These are phyloP conservation scores for Xylaria acuta DNA, from an alignment of 495 filamentous ascomycete genomes.

Conservation along the genomic window DNA sequence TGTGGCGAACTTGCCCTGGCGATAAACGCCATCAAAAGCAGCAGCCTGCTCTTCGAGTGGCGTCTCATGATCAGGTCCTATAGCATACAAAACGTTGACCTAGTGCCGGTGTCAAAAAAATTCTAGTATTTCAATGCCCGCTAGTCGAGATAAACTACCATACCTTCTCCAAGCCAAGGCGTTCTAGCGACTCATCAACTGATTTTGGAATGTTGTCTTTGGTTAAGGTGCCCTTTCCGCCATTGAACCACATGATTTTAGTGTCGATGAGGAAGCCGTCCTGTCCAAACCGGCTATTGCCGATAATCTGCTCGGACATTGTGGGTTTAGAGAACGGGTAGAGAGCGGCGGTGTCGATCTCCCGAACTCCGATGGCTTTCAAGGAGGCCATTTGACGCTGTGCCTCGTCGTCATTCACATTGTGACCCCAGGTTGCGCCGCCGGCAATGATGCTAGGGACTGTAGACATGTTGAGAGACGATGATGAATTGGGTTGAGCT, in stretches of 20 bases:
- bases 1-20: constrained; percentile 43
- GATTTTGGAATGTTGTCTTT: not conserved
- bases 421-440: constrained; percentile 24
- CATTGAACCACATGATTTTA: not conserved
- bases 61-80: constrained; percentile 47
- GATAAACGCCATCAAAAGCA: constrained; percentile 47
- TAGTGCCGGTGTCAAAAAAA: constrained; percentile 13
- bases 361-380: constrained; percentile 28
- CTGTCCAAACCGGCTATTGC: constrained; percentile 17
- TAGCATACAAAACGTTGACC: constrained; percentile 46
- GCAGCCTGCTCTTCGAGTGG: constrained; percentile 50
- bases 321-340: constrained; percentile 20
- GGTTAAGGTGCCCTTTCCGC: not conserved
- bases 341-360: constrained; percentile 39
- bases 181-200: not conserved
- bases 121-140: not conserved
- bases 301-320: constrained; percentile 31
- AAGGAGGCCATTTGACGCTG: constrained; percentile 10
- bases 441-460: constrained; percentile 19
- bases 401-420: constrained; percentile 6
- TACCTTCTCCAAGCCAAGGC: not conserved
- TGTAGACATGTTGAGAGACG: not conserved
- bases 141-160: not conserved
- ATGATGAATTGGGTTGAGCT: not conserved
- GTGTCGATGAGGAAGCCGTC: not conserved